These are phyloP conservation scores for Ajuga chamaepitys DNA, from an alignment of 257 asterid genomes.

Conservation along the genomic window DNA sequence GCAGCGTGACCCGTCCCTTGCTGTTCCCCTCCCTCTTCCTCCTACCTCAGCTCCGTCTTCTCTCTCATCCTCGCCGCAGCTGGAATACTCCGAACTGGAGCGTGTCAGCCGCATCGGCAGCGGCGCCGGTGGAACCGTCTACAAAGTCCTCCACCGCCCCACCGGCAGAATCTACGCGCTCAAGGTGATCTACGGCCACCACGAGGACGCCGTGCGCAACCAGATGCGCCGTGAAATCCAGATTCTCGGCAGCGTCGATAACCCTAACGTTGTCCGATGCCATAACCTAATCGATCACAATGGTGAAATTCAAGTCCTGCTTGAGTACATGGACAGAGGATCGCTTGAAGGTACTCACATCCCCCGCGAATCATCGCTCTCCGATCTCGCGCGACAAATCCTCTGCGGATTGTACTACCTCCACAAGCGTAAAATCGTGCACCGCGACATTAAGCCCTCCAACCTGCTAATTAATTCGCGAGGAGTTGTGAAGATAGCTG, in stretches of 20 bases:
- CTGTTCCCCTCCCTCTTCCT: constrained; percentile 38
- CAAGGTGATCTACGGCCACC: constrained; percentile 79
- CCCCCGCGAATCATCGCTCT: constrained; percentile 48
- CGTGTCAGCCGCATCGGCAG: constrained; percentile 78
- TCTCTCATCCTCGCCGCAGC: constrained; percentile 11
- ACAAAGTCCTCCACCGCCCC: constrained; percentile 87
- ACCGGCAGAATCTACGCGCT: constrained; percentile 61
- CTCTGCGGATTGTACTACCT: constrained; percentile 66
- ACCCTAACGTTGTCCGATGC: constrained; percentile 74
- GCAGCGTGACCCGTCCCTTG: constrained; percentile 29
- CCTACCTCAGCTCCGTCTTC: constrained; percentile 30
- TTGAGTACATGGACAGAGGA: constrained; percentile 78
- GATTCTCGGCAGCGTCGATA: constrained; percentile 78
- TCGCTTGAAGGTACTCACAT: constrained; percentile 67
- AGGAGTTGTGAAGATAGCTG: constrained; percentile 65
- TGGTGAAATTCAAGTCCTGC: constrained; percentile 76
- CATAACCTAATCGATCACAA: constrained; percentile 69
- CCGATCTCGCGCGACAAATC: constrained; percentile 68
- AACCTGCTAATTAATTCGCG: constrained; percentile 59
- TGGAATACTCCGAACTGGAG: constrained; percentile 57
- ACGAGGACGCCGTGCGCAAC: constrained; percentile 64
- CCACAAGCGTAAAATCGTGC: constrained; percentile 76
- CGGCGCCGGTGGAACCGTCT: constrained; percentile 89
- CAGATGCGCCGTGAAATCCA: constrained; percentile 94
- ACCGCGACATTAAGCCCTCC: constrained; percentile 87